phyloP scores from a whole-genome alignment of 768 basidiomycete genomes.

The Agaricus subrufescens region DNA sequence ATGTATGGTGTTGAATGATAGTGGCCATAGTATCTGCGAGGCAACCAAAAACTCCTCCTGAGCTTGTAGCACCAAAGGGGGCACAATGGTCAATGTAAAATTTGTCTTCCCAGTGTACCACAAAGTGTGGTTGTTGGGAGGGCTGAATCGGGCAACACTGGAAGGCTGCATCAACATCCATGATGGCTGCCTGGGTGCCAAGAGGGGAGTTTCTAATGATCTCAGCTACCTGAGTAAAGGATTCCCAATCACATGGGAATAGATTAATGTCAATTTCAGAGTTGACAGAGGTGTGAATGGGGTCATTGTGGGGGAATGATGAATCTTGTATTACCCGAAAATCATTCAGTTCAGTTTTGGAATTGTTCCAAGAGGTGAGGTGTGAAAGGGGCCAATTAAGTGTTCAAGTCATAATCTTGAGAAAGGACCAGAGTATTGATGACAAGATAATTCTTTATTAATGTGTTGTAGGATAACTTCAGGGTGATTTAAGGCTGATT shows the following conservation, averaged over 20 bases:
- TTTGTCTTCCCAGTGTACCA: constrained; percentile 16
- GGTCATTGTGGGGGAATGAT: constrained; percentile 15
- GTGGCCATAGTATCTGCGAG: constrained; percentile 26
- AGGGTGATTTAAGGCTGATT: constrained; percentile 14
- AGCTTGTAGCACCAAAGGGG: constrained; percentile 24
- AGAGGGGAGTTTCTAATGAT: constrained; percentile 20
- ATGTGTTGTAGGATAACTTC: constrained; percentile 14
- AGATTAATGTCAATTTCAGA: constrained; percentile 21
- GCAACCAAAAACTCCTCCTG: constrained; percentile 25
- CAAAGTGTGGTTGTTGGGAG: constrained; percentile 17
- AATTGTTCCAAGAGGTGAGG: constrained; percentile 34
- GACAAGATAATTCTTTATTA: constrained; percentile 8
- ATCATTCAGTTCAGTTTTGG: constrained; percentile 23
- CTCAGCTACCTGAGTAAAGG: constrained; percentile 10
- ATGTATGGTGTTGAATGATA: constrained; percentile 10
- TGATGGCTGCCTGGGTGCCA: constrained; percentile 27
- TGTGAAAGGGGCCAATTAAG: constrained; percentile 34
- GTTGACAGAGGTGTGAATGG: constrained; percentile 22
- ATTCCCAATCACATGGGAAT: constrained; percentile 23
- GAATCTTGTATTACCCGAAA: constrained; percentile 24
- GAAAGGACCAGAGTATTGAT: constrained; percentile 16
- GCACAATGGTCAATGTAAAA: constrained; percentile 24
- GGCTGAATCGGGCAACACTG: constrained; percentile 27
- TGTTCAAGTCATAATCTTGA: constrained; percentile 19
- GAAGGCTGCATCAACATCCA: constrained; percentile 34